Base-by-base conservation (phyloP, 2,329 filamentous ascomycete genomes). In the Aquanectria penicillioides region DNA sequence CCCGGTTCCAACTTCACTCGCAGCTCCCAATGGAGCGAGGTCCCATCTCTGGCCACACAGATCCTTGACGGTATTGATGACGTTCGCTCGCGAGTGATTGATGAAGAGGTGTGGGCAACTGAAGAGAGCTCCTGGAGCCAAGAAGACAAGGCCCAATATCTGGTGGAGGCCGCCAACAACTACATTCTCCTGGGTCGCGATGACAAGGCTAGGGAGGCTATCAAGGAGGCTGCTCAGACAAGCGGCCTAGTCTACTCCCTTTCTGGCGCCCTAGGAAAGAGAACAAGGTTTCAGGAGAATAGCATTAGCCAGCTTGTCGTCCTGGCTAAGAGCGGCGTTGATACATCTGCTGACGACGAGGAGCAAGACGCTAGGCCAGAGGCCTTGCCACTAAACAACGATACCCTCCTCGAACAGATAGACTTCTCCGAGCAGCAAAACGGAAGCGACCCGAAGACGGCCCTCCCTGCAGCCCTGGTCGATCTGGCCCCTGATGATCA, bases 221-320 rank as follows among this genome's bases (percentile, higher is more conserved):
- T 99, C 5, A 83, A 88, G 20, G 78, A 85, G 55, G 94, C 94
- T 0, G 85, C 88, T 0, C 77, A 79, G 38, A 77, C 86, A 29
- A 89, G 88, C n/a, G 84, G 86, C 0, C 92, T 99, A 57, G 82
- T 86, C 15, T 98, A 96, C 75, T 90, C 89, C 0, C 75, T 99
- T 53, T 96, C 93, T 0, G 95, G 95, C 31, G 87, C 92, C 18
- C 77, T 99, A 65, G 95, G 95, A 13, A 98, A 93, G 77, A 82
- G 90, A 59, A 96, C 92, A 1, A 90, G 86, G 66, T 96, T 88
- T 56, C 92, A 96, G 74, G 84, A 93, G 70, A 90, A 87, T 59
- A 90, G 89, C 68, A 88, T 88, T 61, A 97, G 93, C 68, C 95
- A 99, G 74, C 82, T 99, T 23, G 91, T 99, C 2, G 92, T 99